Evolutionary conservation across 768 basidiomycete genomes (phyloP).

Genomic region (Termitomyces sp.): DNA sequence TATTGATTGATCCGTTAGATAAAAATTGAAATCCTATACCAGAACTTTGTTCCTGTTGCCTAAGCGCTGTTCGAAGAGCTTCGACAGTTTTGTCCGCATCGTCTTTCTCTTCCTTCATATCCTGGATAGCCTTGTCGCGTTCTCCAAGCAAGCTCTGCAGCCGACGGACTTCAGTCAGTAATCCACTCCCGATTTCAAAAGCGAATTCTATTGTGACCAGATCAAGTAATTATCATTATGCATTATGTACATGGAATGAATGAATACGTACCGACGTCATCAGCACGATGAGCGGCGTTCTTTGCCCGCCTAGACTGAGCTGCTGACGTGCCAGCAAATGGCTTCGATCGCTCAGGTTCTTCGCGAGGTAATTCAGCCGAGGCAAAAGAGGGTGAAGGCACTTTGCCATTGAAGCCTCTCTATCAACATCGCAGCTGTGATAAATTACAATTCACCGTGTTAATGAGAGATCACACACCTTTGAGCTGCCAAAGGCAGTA

Average conservation of each 20-base stretch:
- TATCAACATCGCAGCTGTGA: slow-evolving; percentile 13
- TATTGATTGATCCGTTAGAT: slow-evolving; percentile 2
- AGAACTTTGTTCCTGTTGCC: slow-evolving; percentile 74
- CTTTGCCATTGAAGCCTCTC: slow-evolving; percentile 39
- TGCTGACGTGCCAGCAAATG: slow-evolving; percentile 62
- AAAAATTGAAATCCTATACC: slow-evolving; percentile 39
- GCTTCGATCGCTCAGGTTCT: slow-evolving; percentile 56
- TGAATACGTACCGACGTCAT: slow-evolving; percentile 72
- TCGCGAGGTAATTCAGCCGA: slow-evolving; percentile 52
- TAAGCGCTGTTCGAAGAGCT: slow-evolving; percentile 63
- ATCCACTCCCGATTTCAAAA: slow-evolving; percentile 92
- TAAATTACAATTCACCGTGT: background rate
- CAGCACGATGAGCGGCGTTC: slow-evolving; percentile 86
- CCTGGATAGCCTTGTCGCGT: slow-evolving; percentile 88
- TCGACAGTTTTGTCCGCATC: slow-evolving; percentile 80
- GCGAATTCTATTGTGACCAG: slow-evolving; percentile 76
- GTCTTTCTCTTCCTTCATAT: slow-evolving; percentile 89
- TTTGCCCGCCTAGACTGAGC: slow-evolving; percentile 86
- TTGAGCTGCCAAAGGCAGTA: slow-evolving; percentile 52
- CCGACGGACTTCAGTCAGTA: slow-evolving; percentile 87
- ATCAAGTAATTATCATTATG: slow-evolving; percentile 14
- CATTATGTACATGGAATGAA: slow-evolving; percentile 9
- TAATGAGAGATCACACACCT: slow-evolving; percentile 33
- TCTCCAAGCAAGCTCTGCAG: slow-evolving; percentile 88
- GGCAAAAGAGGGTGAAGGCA: slow-evolving; percentile 39